Conservation (phyloP, 805 yeast species). For the Lachancea meyersii region DNA sequence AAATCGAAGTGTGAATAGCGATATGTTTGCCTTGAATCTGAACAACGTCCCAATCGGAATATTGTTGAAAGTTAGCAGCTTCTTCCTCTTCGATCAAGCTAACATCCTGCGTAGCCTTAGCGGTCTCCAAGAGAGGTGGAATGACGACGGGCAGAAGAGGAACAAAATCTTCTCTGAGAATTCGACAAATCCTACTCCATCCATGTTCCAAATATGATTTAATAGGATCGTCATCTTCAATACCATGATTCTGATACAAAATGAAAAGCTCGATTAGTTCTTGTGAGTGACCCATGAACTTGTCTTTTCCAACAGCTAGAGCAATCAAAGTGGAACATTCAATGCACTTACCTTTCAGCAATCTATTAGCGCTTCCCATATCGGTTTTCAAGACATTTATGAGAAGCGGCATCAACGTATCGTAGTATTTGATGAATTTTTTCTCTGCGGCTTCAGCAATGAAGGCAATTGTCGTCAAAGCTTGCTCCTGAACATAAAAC, state of each 20-base stretch:
- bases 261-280: conserved; percentile 70
- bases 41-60: conserved; percentile 93
- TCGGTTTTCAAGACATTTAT: conserved; percentile 73
- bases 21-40: conserved; percentile 86
- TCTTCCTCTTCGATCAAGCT: conserved; percentile 82
- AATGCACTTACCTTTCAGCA: conserved; percentile 85
- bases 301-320: conserved; percentile 88
- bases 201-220: conserved; percentile 84
- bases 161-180: conserved; percentile 77
- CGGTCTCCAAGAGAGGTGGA: conserved; percentile 82
- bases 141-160: conserved; percentile 79
- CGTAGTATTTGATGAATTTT: conserved; percentile 85
- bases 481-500: conserved; percentile 95
- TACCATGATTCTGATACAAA: conserved; percentile 54
- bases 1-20: conserved; percentile 89
- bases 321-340: conserved; percentile 96
- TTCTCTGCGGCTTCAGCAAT: conserved; percentile 94
- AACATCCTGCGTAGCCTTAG: conserved; percentile 84
- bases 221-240: conserved; percentile 77
- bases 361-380: conserved; percentile 68
- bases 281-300: conserved; percentile 66
- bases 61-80: conserved; percentile 74
- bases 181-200: conserved; percentile 89
- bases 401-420: conserved; percentile 85
- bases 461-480: conserved; percentile 89